Conservation (phyloP, 257 asterid species). For the Solanum sitiens region DNA sequence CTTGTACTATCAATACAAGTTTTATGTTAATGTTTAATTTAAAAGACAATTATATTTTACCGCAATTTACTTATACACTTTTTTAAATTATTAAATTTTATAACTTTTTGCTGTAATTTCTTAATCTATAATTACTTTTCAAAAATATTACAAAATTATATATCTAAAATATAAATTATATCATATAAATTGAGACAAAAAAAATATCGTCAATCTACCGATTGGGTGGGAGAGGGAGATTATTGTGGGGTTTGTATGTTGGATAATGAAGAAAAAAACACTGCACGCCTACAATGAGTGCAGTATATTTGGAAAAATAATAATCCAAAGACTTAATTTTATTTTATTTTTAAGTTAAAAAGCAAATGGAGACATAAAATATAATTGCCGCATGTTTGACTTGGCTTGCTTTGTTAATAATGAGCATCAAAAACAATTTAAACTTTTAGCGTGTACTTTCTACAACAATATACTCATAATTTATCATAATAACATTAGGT, state of each 20-base stretch:
- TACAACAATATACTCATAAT: background rate
- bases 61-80: no score
- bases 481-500: no score
- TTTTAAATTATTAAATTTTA: no score
- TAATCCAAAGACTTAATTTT: background rate
- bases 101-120: no score
- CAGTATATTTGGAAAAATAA: background rate
- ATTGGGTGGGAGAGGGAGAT: background rate
- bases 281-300: slow-evolving; percentile 1
- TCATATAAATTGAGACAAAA: background rate
- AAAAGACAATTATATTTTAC: no score
- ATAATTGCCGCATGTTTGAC: background rate
- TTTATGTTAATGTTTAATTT: background rate
- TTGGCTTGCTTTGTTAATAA: background rate
- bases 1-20: background rate
- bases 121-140: no score
- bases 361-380: background rate
- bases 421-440: background rate
- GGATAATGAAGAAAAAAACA: background rate
- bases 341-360: background rate
- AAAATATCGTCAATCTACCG: rapidly evolving
- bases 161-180: background rate
- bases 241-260: background rate
- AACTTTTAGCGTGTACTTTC: background rate
- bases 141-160: no score